Evolutionary conservation across 441 rosid genomes (phyloP), one percentile per base, ranked within the genome.

Genomic region (Kokia cookei): DNA sequence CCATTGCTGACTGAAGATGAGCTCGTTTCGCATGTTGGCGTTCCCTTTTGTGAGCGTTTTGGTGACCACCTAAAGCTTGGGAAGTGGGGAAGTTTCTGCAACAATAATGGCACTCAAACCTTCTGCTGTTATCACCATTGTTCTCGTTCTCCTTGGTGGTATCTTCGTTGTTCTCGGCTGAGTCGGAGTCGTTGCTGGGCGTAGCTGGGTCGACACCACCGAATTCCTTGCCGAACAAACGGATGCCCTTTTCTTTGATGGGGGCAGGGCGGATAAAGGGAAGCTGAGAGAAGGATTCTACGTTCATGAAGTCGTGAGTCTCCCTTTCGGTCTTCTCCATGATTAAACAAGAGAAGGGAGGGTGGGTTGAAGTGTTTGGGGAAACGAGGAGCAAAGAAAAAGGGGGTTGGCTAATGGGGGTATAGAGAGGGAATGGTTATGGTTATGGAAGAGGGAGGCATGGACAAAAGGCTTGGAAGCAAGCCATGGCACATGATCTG

Each of bases 11-110:
- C 85, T 87, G 93, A 35, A 88, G 90, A 66, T 88, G 92, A 51
- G 87, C 91, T 64, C 92, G 86, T 78, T 94, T 94, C 5, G 93
- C 96, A 76, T 93, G 88, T 67, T 94, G 97, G 71, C 99, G 93
- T 76, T 94, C 98, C 73, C 97, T 85, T 76, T 94, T 94, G 88
- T 94, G 98, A 1, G 98, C 98, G 88, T 94, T 94, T 79, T 94
- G 98, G 82, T 94, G 98, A 24, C 98, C 98, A 4, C 98, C 98
- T 42, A 94, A 79, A 71, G 98, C 98, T 83, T 94, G 98, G 12
- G 98, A 94, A 14, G 98, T 94, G 7, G 97, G 98, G 85, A 94
- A 94, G 83, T 88, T 90, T 72, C 95, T 79, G 79, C 86, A 86
- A 72, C 98, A 94, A 59, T 94, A 94, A 82, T 94, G 98, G 71